Evolutionary conservation across 805 yeast genomes (phyloP).

Genomic region (Millerozyma acaciae): DNA sequence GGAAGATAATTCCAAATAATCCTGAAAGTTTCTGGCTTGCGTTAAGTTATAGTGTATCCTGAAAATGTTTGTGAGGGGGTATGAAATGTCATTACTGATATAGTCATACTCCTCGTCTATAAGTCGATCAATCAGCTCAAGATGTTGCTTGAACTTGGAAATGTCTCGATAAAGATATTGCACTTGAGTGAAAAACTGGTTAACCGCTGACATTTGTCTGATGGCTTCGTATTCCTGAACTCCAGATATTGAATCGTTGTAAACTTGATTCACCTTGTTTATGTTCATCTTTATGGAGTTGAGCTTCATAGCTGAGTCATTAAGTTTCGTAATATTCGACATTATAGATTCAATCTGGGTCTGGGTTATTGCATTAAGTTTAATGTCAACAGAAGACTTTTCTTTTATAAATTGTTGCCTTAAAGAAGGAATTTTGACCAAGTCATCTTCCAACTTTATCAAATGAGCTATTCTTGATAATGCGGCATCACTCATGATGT

Average conservation of each 20-base stretch:
- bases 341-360: slow-evolving; percentile 56
- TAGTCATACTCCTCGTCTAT: slow-evolving; percentile 44
- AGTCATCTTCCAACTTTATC: slow-evolving; percentile 47
- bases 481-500: slow-evolving; percentile 38
- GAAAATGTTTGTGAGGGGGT: slow-evolving; percentile 53
- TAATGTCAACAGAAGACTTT: slow-evolving; percentile 70
- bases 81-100: slow-evolving; percentile 28
- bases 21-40: slow-evolving; percentile 72
- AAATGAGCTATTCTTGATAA: slow-evolving; percentile 36
- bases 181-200: slow-evolving; percentile 70
- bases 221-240: slow-evolving; percentile 68
- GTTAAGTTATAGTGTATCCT: slow-evolving; percentile 67
- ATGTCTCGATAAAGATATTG: slow-evolving; percentile 63
- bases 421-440: slow-evolving; percentile 49
- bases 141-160: slow-evolving; percentile 47
- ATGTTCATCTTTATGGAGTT: slow-evolving; percentile 37
- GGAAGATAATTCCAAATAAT: slow-evolving; percentile 62
- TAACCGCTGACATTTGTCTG: slow-evolving; percentile 59
- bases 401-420: slow-evolving; percentile 61
- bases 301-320: slow-evolving; percentile 36
- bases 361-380: slow-evolving; percentile 66
- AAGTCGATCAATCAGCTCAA: slow-evolving; percentile 48
- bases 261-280: slow-evolving; percentile 45
- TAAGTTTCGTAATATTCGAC: slow-evolving; percentile 48
- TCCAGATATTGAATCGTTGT: slow-evolving; percentile 53